phyloP scores from a whole-genome alignment of 352 stramenopile genomes.

The Pythium angustatum region DNA sequence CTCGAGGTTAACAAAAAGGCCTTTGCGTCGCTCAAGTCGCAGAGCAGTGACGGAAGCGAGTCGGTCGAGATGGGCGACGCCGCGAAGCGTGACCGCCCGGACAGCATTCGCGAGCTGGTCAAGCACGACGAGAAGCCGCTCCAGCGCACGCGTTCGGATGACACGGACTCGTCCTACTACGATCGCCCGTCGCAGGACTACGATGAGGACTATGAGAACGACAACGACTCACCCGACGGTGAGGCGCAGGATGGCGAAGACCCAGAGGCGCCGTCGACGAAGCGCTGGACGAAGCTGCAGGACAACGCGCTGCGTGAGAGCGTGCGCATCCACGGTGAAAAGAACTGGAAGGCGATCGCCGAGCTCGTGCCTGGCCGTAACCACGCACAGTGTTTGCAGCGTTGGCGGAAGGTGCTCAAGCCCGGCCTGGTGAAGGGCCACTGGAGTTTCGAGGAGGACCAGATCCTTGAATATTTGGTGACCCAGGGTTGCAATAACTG shows the following conservation, averaged over 20 bases:
- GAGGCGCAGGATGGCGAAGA: conserved; percentile 43
- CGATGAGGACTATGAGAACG: conserved; percentile 35
- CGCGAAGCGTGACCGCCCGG: conserved; percentile 68
- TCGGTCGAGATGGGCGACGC: conserved; percentile 30
- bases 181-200: conserved; percentile 37
- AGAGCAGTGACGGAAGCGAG: conserved; percentile 38
- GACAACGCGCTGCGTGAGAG: conserved; percentile 82
- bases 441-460: conserved; percentile 95
- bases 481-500: conserved; percentile 92
- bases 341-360: conserved; percentile 91
- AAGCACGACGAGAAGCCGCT: conserved; percentile 63
- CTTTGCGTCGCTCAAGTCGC: conserved; percentile 34
- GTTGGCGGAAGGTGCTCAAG: conserved; percentile 93
- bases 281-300: conserved; percentile 88
- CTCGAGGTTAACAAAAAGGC: conserved; percentile 79
- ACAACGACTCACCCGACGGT: conserved; percentile 22
- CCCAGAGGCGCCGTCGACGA: conserved; percentile 74
- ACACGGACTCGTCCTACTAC: conserved; percentile 23
- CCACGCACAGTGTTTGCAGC: conserved; percentile 88
- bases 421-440: conserved; percentile 95
- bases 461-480: conserved; percentile 90
- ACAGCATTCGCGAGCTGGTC: conserved; percentile 62
- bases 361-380: conserved; percentile 82
- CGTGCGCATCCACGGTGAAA: conserved; percentile 81
- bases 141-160: conserved; percentile 59